Evolutionary conservation across 495 filamentous ascomycete species (phyloP), one percentile per base, ranked within the genome.

Genomic region (Xylaria flabelliformis): DNA sequence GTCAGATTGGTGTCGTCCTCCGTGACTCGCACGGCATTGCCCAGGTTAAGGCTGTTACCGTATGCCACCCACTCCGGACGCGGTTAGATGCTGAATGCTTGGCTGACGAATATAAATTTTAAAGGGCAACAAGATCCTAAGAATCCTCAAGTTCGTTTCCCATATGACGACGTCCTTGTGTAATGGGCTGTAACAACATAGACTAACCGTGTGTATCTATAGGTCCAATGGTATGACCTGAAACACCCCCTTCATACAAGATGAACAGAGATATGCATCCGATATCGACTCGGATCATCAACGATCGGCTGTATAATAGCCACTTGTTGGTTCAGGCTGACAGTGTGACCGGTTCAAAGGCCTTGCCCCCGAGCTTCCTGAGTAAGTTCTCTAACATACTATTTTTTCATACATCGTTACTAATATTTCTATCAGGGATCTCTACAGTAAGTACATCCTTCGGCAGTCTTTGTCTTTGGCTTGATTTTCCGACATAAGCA

Each of bases 301-400:
- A 56, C 67, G 53, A 73, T 75, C 69, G 65, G 62, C 72, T 73
- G 19, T 63, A 83, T 67, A 56, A 76, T 58, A 85, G 87, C 96
- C 96, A 95, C 95, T 97, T 21, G 94, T 85, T 95, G 95, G 95
- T 97, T 89, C 85, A 87, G 90, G 90, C 95, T 97, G 95, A 98
- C 93, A 88, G 94, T 97, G 94, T 88, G 94, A 97, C 90, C 84
- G 70, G 82, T 80, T 76, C 75, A 75, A 86, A 99, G 96, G 97
- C 87, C 93, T 99, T 82, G 95, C 95, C 74, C 97, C 97, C 78
- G 94, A 97, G 82, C 91, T 98, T 77, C 96, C 96, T 76, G 96
- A 98, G 89, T 72, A 67, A 61, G 70, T 67, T 65, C 46, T 26
- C 3, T 26, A 7, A 10, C 61, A 6, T 21, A 19, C 12, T 17